A percentile compares a stretch with the other conserved stretches of the same genome.
phyloP scores from a whole-genome alignment of 495 filamentous ascomycete species.

The Chlorociboria aeruginascens region DNA sequence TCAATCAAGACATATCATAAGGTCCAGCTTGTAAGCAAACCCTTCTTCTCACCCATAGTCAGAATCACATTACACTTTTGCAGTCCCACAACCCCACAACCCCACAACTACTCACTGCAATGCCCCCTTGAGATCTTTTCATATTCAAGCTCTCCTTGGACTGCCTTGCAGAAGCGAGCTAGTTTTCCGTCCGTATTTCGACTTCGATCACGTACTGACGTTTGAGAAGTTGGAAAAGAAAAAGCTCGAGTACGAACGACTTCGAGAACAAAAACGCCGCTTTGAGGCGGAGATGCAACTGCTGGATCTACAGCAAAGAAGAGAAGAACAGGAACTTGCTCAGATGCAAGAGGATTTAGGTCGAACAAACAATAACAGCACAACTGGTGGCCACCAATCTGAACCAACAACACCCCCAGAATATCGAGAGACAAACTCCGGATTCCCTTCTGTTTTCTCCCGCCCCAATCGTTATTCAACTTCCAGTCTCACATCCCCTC shows the following conservation, averaged over 20 bases:
- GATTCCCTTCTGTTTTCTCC: slow-evolving; percentile 60
- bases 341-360: slow-evolving; percentile 68
- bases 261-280: slow-evolving; percentile 71
- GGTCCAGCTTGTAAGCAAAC: slow-evolving; percentile 29
- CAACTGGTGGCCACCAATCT: slow-evolving; percentile 56
- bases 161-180: not conserved
- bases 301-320: slow-evolving; percentile 68
- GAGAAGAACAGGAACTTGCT: slow-evolving; percentile 69
- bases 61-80: too few relatives aligned
- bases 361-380: slow-evolving; percentile 31
- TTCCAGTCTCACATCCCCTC: slow-evolving; percentile 69
- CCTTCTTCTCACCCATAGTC: not conserved
- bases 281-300: slow-evolving; percentile 83
- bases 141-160: slow-evolving; percentile 6
- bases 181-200: not conserved
- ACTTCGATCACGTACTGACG: slow-evolving; percentile 16
- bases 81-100: not conserved
- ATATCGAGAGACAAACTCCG: slow-evolving; percentile 55
- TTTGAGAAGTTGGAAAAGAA: slow-evolving; percentile 75
- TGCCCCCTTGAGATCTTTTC: not conserved
- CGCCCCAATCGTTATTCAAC: slow-evolving; percentile 74
- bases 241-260: slow-evolving; percentile 70
- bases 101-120: not conserved
- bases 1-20: slow-evolving; percentile 27
- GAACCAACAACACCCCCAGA: slow-evolving; percentile 98